Percentiles rank a stretch among this genome's conserved stretches.
phyloP scores from a whole-genome alignment of 345 rosid genomes.

The Euphorbia tirucalli region DNA sequence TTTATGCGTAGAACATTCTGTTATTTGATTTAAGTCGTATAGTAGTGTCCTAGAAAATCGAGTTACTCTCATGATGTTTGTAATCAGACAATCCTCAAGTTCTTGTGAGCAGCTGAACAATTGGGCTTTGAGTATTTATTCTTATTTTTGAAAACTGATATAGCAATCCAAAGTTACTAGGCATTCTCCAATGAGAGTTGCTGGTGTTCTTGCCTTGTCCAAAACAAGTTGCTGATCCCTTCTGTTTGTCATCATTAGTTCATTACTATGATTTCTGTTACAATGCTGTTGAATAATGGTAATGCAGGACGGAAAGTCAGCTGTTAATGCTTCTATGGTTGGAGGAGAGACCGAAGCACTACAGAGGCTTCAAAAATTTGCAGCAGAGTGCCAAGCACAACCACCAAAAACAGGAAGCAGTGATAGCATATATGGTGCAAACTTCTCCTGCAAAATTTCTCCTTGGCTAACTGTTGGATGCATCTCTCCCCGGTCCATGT shows the following conservation, averaged over 20 bases:
- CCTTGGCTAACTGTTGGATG: slow-evolving; percentile 94
- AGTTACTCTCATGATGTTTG: not conserved
- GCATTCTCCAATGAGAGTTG: slow-evolving; percentile 8
- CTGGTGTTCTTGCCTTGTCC: not conserved
- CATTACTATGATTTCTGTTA: not conserved
- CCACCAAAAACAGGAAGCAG: slow-evolving; percentile 59
- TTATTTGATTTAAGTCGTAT: no score
- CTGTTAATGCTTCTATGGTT: slow-evolving; percentile 51
- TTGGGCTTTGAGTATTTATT: not conserved
- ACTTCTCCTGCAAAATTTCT: slow-evolving; percentile 91
- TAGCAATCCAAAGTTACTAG: not conserved
- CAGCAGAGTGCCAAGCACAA: slow-evolving; percentile 79
- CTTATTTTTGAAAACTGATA: not conserved
- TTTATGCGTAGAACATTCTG: not conserved
- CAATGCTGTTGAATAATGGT: slow-evolving; percentile 10
- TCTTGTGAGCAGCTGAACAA: not conserved
- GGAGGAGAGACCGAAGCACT: slow-evolving; percentile 98
- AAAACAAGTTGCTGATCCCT: not conserved
- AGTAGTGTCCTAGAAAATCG: not conserved
- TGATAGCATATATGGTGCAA: slow-evolving; percentile 79
- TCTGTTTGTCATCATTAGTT: not conserved
- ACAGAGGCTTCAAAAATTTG: slow-evolving; percentile 68
- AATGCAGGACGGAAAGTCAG: slow-evolving; percentile 64
- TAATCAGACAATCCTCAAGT: not conserved
- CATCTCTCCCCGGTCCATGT: slow-evolving; percentile 89